Percentiles rank a stretch among this genome's conserved stretches.
Evolutionary conservation across 2,329 filamentous ascomycete species (phyloP).

Genomic region (Sporothrix euskadiensis): DNA sequence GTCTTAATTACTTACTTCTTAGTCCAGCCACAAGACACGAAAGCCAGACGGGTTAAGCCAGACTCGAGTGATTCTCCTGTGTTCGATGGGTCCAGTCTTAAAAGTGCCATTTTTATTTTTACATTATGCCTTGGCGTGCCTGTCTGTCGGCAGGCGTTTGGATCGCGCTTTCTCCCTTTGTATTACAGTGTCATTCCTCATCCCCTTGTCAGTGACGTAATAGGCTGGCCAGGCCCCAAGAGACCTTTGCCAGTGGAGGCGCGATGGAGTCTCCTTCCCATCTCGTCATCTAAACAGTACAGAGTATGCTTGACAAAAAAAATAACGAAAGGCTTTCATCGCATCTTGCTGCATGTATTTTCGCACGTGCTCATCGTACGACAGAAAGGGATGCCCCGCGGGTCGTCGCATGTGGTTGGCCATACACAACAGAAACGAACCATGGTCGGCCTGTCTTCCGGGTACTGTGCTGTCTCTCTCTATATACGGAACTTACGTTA

Average conservation of each 20-base stretch:
- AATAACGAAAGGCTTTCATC: not conserved
- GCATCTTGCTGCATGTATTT: not conserved
- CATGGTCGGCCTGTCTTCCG: no score
- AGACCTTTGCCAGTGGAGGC: not conserved
- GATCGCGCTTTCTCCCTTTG: constrained; percentile 17
- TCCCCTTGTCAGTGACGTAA: constrained; percentile 22
- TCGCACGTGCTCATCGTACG: not conserved
- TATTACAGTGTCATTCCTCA: not conserved
- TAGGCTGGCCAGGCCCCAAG: not conserved
- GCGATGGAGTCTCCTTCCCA: not conserved
- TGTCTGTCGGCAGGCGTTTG: not conserved
- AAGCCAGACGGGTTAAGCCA: not conserved
- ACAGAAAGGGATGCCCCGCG: not conserved
- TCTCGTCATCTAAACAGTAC: not conserved
- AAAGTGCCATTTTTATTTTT: not conserved
- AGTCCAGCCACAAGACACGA: not conserved
- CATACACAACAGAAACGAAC: not conserved
- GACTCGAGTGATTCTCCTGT: not conserved
- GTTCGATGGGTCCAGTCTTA: not conserved
- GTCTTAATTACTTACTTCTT: not conserved
- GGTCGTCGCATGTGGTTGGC: not conserved
- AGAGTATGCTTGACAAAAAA: not conserved
- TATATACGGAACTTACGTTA: not conserved
- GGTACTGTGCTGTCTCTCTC: not conserved
- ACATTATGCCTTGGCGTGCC: constrained; percentile 5